Evolutionary conservation across 2,329 filamentous ascomycete species (phyloP), one percentile per base, ranked within the genome.

Genomic region (Orbilia oligospora): DNA sequence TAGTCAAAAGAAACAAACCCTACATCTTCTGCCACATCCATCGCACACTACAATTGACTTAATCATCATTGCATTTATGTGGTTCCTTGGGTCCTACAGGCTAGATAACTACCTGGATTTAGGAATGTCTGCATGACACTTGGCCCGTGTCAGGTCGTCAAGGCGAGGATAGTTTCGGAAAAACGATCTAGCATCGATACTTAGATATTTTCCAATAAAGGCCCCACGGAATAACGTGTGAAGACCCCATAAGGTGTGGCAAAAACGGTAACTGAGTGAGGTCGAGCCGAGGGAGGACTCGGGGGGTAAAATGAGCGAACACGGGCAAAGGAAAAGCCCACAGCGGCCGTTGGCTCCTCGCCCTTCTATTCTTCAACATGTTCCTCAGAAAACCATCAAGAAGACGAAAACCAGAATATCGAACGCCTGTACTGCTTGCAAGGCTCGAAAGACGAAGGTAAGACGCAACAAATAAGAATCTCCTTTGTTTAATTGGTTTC

Each of bases 401-500:
- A 77, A 77, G 46, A 77, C 73, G 56, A 77, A 77, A 67, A 77
- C 73, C 27, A 67, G 73, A 38, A 68, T 71, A 55, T 77, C 73
- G 44, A 77, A 77, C 24, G 73, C 73, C 41, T 77, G 73, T 64
- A 77, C 73, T 20, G 73, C 73, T 46, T 77, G 73, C 61, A 77
- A 71, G 61, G 73, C 73, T 22, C 73, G 73, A 49, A 77, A 77
- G 49, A 77, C 73, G 38, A 77, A 77, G 73, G 73, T 77, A 77
- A 27, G 66, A 38, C 56, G 18, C 18, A 24, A 12, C 56, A 16
- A n/a, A 41, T 61, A 61, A 36, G 10, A 44, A 49, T 51, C 18
- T 55, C 38, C 38, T 24, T 36, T 3, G 33, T 33, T 48, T 20
- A 1, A 8, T 44, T n/a, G 1, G n/a, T 44, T 44, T 24, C 36